Conservation (phyloP, 2,329 filamentous ascomycete species). For the Pleurostoma richardsiae region DNA sequence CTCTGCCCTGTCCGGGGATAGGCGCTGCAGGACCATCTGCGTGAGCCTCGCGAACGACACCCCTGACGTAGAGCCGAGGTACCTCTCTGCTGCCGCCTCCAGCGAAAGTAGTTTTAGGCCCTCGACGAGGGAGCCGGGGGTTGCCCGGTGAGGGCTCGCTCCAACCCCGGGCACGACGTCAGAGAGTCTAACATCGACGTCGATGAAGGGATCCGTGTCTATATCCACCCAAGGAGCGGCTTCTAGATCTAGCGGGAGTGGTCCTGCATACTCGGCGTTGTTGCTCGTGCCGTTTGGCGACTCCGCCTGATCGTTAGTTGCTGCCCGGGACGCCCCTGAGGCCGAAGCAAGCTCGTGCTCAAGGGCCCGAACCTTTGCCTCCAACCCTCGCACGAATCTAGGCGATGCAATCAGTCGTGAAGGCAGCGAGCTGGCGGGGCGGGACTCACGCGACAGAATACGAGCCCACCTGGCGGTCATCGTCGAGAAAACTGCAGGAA, state of each 20-base stretch:
- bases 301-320: too few relatives aligned
- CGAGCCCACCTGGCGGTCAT: slow-evolving; percentile 29
- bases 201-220: too few relatives aligned
- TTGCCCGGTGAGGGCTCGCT: too few relatives aligned
- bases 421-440: background rate
- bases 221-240: too few relatives aligned
- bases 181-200: too few relatives aligned
- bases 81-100: slow-evolving; percentile 35
- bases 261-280: too few relatives aligned
- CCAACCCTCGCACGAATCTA: slow-evolving; percentile 27
- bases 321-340: background rate
- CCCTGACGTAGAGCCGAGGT: slow-evolving; percentile 37
- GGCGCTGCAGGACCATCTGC: slow-evolving; percentile 31
- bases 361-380: slow-evolving; percentile 15
- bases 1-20: slow-evolving; percentile 34
- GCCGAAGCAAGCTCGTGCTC: slow-evolving; percentile 6
- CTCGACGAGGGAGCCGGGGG: slow-evolving; percentile 17
- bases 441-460: slow-evolving; percentile 31
- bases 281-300: too few relatives aligned
- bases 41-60: slow-evolving; percentile 37
- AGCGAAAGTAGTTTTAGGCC: slow-evolving; percentile 32
- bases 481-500: slow-evolving; percentile 33
- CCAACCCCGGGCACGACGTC: too few relatives aligned
- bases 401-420: background rate
- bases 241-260: too few relatives aligned